A percentile compares a stretch with the other conserved stretches of the same genome.
Conservation (phyloP, 2,329 filamentous ascomycete species). For the Colletotrichum higginsianum region DNA sequence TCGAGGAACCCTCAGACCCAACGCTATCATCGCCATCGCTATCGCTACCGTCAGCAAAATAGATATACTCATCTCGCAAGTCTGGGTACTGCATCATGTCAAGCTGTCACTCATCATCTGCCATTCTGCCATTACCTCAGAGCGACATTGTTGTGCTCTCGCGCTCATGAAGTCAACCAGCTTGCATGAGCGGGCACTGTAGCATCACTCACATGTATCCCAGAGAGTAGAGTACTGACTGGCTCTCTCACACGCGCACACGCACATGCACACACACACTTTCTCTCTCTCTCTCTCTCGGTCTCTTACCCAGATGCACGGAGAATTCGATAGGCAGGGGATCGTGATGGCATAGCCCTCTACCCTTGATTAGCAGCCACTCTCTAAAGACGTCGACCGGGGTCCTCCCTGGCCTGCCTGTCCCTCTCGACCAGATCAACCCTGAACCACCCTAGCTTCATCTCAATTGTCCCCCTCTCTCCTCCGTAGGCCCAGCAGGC, state of each 20-base stretch:
- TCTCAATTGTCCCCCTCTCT: conserved; percentile 58
- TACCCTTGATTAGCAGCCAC: conserved; percentile 58
- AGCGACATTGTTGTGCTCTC: neutral
- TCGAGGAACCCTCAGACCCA: conserved; percentile 37
- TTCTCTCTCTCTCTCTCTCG: conserved; percentile 16
- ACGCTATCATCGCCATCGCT: conserved; percentile 31
- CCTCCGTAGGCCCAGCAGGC: conserved; percentile 45
- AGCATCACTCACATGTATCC: neutral
- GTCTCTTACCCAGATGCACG: conserved; percentile 49
- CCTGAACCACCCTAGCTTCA: conserved; percentile 59
- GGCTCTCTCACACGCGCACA: conserved; percentile 30
- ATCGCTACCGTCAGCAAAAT: neutral
- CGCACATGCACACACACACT: conserved; percentile 41
- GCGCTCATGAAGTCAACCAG: too few relatives aligned
- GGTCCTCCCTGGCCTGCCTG: conserved; percentile 53
- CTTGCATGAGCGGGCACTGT: neutral
- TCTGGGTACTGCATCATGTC: conserved; percentile 11
- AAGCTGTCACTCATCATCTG: neutral
- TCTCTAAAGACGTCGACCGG: conserved; percentile 55
- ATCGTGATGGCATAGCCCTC: conserved; percentile 52
- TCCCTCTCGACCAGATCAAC: conserved; percentile 52
- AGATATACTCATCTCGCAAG: conserved; percentile 18
- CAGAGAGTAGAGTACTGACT: neutral
- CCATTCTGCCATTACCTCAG: neutral
- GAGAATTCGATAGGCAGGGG: conserved; percentile 53